phyloP scores from a whole-genome alignment of 352 stramenopile genomes.

The Globisporangium recalcitrans region DNA sequence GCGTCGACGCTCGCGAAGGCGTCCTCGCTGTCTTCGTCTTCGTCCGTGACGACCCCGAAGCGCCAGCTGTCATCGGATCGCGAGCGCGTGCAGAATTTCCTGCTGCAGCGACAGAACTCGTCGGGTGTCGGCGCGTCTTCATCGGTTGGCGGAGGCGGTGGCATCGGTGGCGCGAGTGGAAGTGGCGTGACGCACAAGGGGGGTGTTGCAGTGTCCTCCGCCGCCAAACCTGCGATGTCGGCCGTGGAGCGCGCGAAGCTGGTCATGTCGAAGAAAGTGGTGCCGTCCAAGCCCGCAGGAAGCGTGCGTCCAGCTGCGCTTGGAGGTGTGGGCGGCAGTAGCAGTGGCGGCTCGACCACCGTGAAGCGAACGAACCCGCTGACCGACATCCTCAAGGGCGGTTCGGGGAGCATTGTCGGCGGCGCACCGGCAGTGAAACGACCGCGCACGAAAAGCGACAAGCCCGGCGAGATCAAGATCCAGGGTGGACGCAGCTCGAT shows the following conservation, averaged over 20 bases:
- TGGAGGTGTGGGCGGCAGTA: not conserved
- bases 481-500: slow-evolving; percentile 70
- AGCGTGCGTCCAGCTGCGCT: slow-evolving; percentile 17
- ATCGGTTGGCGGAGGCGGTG: too few relatives aligned
- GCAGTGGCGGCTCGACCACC: slow-evolving; percentile 16
- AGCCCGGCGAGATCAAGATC: slow-evolving; percentile 73
- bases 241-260: slow-evolving; percentile 70
- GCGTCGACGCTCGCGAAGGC: slow-evolving; percentile 9
- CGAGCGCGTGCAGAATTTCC: slow-evolving; percentile 60
- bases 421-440: slow-evolving; percentile 58
- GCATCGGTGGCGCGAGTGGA: too few relatives aligned
- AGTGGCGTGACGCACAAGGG: slow-evolving; percentile 7
- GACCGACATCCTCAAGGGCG: slow-evolving; percentile 70
- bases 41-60: slow-evolving; percentile 35
- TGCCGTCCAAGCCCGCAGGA: not conserved
- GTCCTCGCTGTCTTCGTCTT: not conserved
- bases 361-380: slow-evolving; percentile 75
- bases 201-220: not conserved
- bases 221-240: slow-evolving; percentile 39
- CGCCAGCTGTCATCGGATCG: slow-evolving; percentile 45
- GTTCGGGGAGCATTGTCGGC: slow-evolving; percentile 60
- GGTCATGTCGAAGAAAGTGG: slow-evolving; percentile 71
- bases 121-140: slow-evolving; percentile 6
- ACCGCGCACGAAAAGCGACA: slow-evolving; percentile 59
- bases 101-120: slow-evolving; percentile 43